Base-by-base conservation (phyloP, 1,284 basidiomycete species). In the Microbotryomycetes sp. region DNA sequence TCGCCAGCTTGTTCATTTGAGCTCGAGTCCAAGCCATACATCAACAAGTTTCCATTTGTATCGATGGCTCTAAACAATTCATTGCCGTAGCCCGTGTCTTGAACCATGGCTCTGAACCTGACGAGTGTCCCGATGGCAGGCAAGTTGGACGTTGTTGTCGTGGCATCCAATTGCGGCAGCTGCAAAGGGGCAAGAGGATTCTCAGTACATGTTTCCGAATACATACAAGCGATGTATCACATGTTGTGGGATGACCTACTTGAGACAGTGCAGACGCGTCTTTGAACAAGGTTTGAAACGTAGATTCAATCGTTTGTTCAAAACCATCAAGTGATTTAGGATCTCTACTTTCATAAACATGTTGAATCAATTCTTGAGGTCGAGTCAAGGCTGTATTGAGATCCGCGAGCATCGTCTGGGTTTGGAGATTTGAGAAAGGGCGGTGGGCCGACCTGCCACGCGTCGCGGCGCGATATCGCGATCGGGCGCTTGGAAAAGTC, bases 61-160 rank as follows among this genome's bases (percentile, higher is more conserved):
- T 56, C 58, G 15, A 62, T 14, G 1, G 71, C 67, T 3, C 70
- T 66, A 59, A 72, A 76, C 25, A 76, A 70, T 53, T 76, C 75
- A 9, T 66, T 72, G 4, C 74, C 74, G 19, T 74, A 65, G 4
- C 74, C 74, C 0, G 75, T 75, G 63, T 76, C 75, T 59, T 76
- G 75, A 6, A 76, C 70, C 75, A 76, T 76, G 36, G 71, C 72
- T 4, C 75, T 67, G 63, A 74, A 76, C 19, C 71, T 62, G 5
- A 75, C 75, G 26, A 76, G 63, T 5, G 65, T 49, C 16, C 67
- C 63, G 1, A 46, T 12, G 1, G 58, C 29, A 2, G 65, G 65
- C 6, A 67, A 49, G 19, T 23, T 19, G 3, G 57, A n/a, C 0
- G 53, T 3, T 6, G 45, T 59, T 22, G 66, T 59, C 5, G 56